phyloP scores from a whole-genome alignment of 306 rosid species.

The Glycine latifolia region DNA sequence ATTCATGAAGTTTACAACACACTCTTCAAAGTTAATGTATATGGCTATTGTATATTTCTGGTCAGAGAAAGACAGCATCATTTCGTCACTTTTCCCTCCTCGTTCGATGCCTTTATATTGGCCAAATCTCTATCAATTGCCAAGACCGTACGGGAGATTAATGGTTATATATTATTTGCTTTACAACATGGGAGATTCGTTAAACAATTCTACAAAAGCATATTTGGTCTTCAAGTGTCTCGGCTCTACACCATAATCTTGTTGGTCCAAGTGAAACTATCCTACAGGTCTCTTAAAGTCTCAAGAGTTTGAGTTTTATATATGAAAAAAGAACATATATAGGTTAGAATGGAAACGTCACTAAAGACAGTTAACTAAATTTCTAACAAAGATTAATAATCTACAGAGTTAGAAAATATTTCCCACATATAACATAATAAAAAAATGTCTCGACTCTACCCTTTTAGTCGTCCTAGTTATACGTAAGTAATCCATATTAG shows the following conservation, averaged over 20 bases:
- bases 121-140: constrained; percentile 43
- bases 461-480: background rate
- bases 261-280: background rate
- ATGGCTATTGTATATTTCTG: constrained; percentile 27
- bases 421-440: too few relatives aligned
- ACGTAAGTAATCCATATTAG: background rate
- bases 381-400: too few relatives aligned
- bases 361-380: too few relatives aligned
- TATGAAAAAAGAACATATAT: too few relatives aligned
- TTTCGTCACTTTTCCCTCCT: constrained; percentile 28
- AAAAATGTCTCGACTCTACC: too few relatives aligned
- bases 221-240: background rate
- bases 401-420: too few relatives aligned
- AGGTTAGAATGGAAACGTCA: too few relatives aligned
- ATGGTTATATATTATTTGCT: constrained; percentile 21
- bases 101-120: constrained; percentile 33
- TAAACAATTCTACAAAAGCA: constrained; percentile 41
- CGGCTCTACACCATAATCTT: background rate
- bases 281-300: background rate
- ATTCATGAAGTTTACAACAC: constrained; percentile 45
- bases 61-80: constrained; percentile 39
- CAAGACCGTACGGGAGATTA: constrained; percentile 31
- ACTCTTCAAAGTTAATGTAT: constrained; percentile 40
- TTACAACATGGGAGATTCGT: constrained; percentile 24
- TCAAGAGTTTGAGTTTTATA: too few relatives aligned